Conservation (phyloP, 306 rosid genomes). For the Sicyos baderoa region DNA sequence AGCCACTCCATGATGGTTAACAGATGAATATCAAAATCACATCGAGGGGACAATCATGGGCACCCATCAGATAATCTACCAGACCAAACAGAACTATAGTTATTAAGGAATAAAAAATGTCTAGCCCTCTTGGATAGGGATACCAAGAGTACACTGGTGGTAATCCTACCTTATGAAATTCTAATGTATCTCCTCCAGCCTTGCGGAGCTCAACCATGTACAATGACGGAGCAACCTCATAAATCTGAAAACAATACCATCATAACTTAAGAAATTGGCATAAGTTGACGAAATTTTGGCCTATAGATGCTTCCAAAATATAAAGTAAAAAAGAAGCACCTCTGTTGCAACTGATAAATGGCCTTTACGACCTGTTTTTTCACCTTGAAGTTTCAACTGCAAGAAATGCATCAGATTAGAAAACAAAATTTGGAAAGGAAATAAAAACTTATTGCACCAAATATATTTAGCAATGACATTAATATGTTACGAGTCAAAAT, state of each 20-base stretch:
- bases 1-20: too few species aligned
- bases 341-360: slow-evolving; percentile 84
- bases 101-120: slow-evolving; percentile 1
- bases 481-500: not conserved
- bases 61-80: not conserved
- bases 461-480: not conserved
- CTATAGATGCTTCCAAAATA: not conserved
- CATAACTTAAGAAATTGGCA: slow-evolving; percentile 16
- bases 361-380: slow-evolving; percentile 86
- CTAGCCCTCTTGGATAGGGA: not conserved
- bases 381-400: slow-evolving; percentile 84
- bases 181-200: slow-evolving; percentile 83
- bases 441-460: not conserved
- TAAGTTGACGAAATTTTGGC: slow-evolving; percentile 2
- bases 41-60: not conserved
- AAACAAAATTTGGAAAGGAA: not conserved
- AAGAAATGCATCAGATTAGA: slow-evolving; percentile 3
- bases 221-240: slow-evolving; percentile 89
- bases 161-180: slow-evolving; percentile 70
- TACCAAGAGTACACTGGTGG: not conserved
- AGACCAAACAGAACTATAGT: not conserved
- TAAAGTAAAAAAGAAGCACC: slow-evolving; percentile 25
- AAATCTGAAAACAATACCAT: slow-evolving; percentile 41
- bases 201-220: slow-evolving; percentile 93
- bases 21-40: not conserved